Evolutionary conservation across 2,329 filamentous ascomycete genomes (phyloP), one percentile per base, ranked within the genome.

Genomic region (Huntiella abstrusa): DNA sequence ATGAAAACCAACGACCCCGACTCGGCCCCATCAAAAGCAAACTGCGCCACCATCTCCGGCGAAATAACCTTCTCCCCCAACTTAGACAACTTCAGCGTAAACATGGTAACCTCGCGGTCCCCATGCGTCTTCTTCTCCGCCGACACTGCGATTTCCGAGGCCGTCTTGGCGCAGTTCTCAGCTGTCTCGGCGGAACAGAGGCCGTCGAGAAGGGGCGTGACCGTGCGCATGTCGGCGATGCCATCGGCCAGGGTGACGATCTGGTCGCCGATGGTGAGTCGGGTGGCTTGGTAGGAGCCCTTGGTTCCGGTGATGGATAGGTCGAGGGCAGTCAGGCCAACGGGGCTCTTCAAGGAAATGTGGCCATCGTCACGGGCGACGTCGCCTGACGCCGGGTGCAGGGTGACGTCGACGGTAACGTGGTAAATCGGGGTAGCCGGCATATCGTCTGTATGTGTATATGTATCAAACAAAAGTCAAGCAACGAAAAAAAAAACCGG

Each of bases 11-110:
- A 40, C 6, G 47, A 45, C 34, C 47, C 47, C 16, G 38, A 37
- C 13, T 46, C 43, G 5, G 43, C 33, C 15, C 47, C 43, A 15
- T 49, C 47, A 40, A 49, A 49, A 32, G 47, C 47, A 28, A 49
- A 49, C 34, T 46, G 47, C 8, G 47, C 43, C 12, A 46, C 34
- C 38, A 49, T 45, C 7, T 39, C 39, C 15, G 47, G 47, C 16
- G 46, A 43, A 13, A 49, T 43, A 10, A 8, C 16, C 22, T 46
- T 49, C 12, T 46, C 19, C 11, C 46, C 47, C 2, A 49, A 39
- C 17, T 41, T 33, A 5, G 43, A 13, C 5, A 49, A 13, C 15
- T 44, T 45, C 32, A 49, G n/a, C 11, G 47, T 43, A 15, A 49
- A 49, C 11, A 49, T 37, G 5, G 47, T 49, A 16, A 49, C 43